These are phyloP conservation scores for Talaromyces thailandensis DNA, from an alignment of 495 filamentous ascomycete species.

Conservation along the genomic window DNA sequence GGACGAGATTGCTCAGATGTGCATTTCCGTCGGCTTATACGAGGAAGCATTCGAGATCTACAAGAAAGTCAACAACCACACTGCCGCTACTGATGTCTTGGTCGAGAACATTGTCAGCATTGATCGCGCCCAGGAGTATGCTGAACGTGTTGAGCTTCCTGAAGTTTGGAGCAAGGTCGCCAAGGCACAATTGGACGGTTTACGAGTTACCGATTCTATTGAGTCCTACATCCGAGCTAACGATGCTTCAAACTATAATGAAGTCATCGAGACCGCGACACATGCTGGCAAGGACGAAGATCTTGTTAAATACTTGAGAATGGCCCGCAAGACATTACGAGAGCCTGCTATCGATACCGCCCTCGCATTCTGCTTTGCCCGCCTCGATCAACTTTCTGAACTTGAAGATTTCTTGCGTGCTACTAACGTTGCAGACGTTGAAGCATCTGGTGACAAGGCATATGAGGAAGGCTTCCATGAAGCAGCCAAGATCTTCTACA, in stretches of 20 bases:
- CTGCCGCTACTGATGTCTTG: slow-evolving; percentile 80
- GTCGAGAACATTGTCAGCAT: slow-evolving; percentile 98
- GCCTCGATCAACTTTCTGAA: slow-evolving; percentile 83
- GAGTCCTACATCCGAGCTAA: slow-evolving; percentile 94
- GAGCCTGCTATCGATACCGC: slow-evolving; percentile 91
- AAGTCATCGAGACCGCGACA: slow-evolving; percentile 94
- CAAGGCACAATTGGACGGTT: slow-evolving; percentile 95
- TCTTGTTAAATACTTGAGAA: slow-evolving; percentile 90
- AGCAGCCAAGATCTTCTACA: slow-evolving; percentile 98
- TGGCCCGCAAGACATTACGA: slow-evolving; percentile 93
- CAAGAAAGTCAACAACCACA: slow-evolving; percentile 91
- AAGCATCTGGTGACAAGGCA: slow-evolving; percentile 95
- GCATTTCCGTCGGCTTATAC: slow-evolving; percentile 86
- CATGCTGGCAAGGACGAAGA: slow-evolving; percentile 98
- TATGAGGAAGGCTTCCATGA: slow-evolving; percentile 91
- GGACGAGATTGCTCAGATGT: slow-evolving; percentile 86
- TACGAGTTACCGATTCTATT: slow-evolving; percentile 86
- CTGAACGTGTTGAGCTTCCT: slow-evolving; percentile 87
- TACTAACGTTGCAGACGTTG: slow-evolving; percentile 91
- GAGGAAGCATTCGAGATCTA: slow-evolving; percentile 98
- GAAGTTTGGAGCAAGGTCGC: slow-evolving; percentile 99
- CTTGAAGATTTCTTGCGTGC: slow-evolving; percentile 93
- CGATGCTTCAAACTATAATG: slow-evolving; percentile 85
- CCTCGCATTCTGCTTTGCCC: slow-evolving; percentile 87
- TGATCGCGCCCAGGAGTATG: slow-evolving; percentile 92